Evolutionary conservation across 805 yeast genomes (phyloP).

Genomic region (Tetrapisispora namnaoensis): DNA sequence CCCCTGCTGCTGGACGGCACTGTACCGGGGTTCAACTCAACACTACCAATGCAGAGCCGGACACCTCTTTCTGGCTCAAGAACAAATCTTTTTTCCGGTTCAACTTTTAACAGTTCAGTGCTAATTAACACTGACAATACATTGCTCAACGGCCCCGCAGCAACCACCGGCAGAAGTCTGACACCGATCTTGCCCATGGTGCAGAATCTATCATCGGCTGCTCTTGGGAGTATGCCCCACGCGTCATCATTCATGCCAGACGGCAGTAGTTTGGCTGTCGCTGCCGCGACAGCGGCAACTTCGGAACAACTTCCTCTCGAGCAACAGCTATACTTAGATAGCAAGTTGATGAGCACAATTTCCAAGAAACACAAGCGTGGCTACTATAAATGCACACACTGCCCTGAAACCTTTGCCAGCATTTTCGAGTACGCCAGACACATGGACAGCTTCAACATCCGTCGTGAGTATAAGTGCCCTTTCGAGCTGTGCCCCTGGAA

Average conservation of each 20-base stretch:
- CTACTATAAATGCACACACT: slow-evolving; percentile 39
- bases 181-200: neutral
- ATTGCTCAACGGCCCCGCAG: neutral
- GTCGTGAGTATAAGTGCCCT: slow-evolving; percentile 38
- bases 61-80: neutral
- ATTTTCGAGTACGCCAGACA: slow-evolving; percentile 35
- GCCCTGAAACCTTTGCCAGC: slow-evolving; percentile 32
- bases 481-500: slow-evolving; percentile 40
- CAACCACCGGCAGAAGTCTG: neutral
- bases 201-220: neutral
- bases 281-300: too few relatives aligned
- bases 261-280: too few relatives aligned
- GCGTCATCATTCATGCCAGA: too few relatives aligned
- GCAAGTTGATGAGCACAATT: slow-evolving; percentile 16
- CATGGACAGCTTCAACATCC: slow-evolving; percentile 33
- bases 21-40: neutral
- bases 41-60: neutral
- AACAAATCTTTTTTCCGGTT: neutral
- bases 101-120: neutral
- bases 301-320: slow-evolving; percentile 4
- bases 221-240: neutral
- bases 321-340: slow-evolving; percentile 22
- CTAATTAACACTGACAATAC: neutral
- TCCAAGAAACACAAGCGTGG: slow-evolving; percentile 33
- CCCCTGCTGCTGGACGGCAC: neutral